phyloP scores from a whole-genome alignment of 306 rosid genomes.

The Dalbergia cultrata region DNA sequence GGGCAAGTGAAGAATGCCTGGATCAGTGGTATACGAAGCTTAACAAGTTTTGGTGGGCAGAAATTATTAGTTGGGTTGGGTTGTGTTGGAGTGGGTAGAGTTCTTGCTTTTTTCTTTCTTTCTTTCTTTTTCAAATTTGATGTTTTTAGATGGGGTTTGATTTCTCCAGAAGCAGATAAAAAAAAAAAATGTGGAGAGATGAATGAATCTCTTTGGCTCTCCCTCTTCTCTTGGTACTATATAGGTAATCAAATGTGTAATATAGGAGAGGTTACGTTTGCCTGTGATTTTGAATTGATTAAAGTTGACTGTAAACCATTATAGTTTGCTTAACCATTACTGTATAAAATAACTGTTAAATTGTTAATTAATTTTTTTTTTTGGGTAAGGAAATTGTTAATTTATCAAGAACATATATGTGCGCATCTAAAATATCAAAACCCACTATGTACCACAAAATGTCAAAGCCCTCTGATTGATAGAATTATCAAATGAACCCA shows the following conservation, averaged over 20 bases:
- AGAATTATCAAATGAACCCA: constrained; percentile 15
- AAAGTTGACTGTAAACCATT: constrained; percentile 18
- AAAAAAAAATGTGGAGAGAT: neutral
- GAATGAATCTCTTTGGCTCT: neutral
- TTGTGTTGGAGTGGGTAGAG: neutral
- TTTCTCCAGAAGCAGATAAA: neutral
- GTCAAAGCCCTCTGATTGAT: constrained; percentile 13
- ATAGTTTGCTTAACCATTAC: neutral
- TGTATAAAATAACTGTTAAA: neutral
- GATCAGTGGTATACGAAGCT: constrained; percentile 42
- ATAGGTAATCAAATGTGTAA: neutral
- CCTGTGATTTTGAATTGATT: neutral
- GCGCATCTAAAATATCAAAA: constrained; percentile 15
- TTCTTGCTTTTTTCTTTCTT: neutral
- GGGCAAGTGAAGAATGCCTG: constrained; percentile 34
- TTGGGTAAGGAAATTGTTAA: neutral
- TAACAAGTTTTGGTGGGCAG: constrained; percentile 12
- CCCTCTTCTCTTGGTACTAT: neutral
- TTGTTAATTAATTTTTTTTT: too few species aligned
- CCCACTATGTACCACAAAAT: constrained; percentile 3
- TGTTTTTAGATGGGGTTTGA: constrained; percentile 11
- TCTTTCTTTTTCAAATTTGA: neutral
- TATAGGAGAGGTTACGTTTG: neutral
- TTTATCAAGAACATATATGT: neutral
- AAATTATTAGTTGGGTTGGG: constrained; percentile 44